phyloP scores from a whole-genome alignment of 129 eudicot genomes.

The Flaveria trinervia region DNA sequence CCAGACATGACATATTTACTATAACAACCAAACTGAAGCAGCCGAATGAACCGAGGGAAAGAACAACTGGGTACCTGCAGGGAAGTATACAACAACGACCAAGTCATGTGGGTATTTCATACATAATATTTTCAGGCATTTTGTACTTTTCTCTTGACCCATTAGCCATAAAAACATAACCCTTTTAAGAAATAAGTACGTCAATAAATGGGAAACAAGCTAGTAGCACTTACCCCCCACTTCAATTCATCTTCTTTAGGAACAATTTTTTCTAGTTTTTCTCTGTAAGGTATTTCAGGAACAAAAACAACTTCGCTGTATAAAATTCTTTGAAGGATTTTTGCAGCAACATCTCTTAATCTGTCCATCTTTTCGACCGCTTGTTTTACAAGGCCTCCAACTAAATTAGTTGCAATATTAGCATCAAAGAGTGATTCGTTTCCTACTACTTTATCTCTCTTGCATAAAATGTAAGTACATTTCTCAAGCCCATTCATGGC shows the following conservation, averaged over 20 bases:
- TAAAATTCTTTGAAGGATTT: conserved; percentile 76
- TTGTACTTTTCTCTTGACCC: neutral
- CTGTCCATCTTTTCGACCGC: conserved; percentile 98
- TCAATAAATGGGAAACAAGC: neutral
- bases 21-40: conserved; percentile 64
- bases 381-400: conserved; percentile 80
- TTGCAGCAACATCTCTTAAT: conserved; percentile 83
- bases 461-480: conserved; percentile 72
- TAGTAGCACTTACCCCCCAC: conserved; percentile 73
- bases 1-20: conserved; percentile 79
- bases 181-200: neutral
- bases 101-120: neutral
- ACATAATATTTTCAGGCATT: neutral
- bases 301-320: conserved; percentile 53
- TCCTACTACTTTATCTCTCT: conserved; percentile 40
- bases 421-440: conserved; percentile 54
- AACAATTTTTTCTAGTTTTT: conserved; percentile 52
- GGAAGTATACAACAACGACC: conserved; percentile 1
- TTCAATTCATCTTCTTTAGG: conserved; percentile 55
- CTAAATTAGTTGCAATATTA: conserved; percentile 61
- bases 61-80: conserved; percentile 81
- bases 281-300: conserved; percentile 70
- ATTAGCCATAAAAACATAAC: neutral
- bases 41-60: conserved; percentile 74
- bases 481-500: conserved; percentile 91